Percentiles rank a stretch among this genome's conserved stretches.
Conservation (phyloP, 2,329 filamentous ascomycete genomes). For the Colletotrichum chlorophyti region DNA sequence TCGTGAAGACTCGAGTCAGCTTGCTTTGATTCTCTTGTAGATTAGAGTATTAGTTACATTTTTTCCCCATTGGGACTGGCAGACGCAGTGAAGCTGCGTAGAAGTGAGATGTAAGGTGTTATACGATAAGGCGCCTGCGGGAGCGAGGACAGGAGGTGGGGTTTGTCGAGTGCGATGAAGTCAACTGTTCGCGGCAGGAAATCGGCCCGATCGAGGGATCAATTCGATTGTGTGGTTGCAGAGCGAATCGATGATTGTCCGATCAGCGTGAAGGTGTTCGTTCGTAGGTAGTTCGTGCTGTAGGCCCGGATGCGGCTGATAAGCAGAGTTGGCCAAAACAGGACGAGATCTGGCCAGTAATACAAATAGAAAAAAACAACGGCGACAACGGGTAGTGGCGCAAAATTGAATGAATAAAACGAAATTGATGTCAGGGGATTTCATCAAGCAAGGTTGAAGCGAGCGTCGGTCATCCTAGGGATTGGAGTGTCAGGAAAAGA, state of each 20-base stretch:
- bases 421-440: not conserved
- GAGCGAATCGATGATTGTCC: too few relatives aligned
- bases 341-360: too few relatives aligned
- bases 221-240: too few relatives aligned
- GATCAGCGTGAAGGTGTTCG: too few relatives aligned
- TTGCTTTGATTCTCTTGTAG: not conserved
- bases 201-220: too few relatives aligned
- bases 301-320: too few relatives aligned
- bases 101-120: not conserved
- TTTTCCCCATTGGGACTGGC: constrained; percentile 41
- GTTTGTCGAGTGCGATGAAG: too few relatives aligned
- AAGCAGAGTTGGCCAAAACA: too few relatives aligned
- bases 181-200: too few relatives aligned
- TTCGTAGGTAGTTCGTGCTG: too few relatives aligned
- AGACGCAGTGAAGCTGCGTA: constrained; percentile 10
- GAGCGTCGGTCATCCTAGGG: constrained; percentile 24
- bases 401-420: too few relatives aligned
- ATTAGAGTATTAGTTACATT: constrained; percentile 35
- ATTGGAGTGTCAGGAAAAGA: constrained; percentile 15
- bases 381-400: too few relatives aligned
- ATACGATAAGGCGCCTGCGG: not conserved
- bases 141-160: not conserved
- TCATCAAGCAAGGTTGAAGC: constrained; percentile 9
- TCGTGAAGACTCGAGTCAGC: not conserved
- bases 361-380: not conserved